Conservation (phyloP, 805 yeast genomes). For the Cyberlindnera mycetangii region DNA sequence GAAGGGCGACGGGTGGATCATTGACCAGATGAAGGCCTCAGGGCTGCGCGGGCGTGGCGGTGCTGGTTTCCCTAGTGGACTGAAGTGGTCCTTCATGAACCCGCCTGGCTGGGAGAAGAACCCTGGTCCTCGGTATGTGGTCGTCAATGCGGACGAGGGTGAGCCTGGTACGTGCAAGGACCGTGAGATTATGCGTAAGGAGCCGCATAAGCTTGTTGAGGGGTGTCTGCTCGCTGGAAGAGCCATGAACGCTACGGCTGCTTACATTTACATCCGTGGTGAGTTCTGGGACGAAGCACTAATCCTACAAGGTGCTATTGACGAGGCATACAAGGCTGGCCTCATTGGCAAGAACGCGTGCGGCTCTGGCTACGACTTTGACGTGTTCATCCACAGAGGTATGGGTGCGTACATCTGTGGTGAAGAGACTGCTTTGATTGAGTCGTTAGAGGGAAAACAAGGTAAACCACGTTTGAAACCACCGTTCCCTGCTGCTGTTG, state of each 20-base stretch:
- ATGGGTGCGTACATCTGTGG: constrained; percentile 94
- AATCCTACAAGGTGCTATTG: constrained; percentile 73
- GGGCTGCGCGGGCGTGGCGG: constrained; percentile 93
- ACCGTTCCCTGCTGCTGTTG: constrained; percentile 94
- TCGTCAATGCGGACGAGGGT: constrained; percentile 92
- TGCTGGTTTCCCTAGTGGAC: constrained; percentile 90
- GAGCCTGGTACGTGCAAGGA: constrained; percentile 95
- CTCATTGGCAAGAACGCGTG: constrained; percentile 81
- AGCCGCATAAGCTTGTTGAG: constrained; percentile 87
- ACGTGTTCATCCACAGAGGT: constrained; percentile 83
- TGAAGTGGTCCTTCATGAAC: constrained; percentile 92
- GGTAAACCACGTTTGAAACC: constrained; percentile 94
- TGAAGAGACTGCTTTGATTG: constrained; percentile 88
- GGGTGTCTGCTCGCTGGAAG: constrained; percentile 90
- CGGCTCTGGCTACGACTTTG: constrained; percentile 83
- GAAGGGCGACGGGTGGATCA: constrained; percentile 88
- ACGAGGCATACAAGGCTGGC: constrained; percentile 83
- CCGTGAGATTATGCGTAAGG: constrained; percentile 86
- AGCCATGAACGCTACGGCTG: constrained; percentile 92
- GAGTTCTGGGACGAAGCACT: constrained; percentile 84
- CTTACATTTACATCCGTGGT: constrained; percentile 87
- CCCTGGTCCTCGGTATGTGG: constrained; percentile 83
- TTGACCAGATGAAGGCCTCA: constrained; percentile 79
- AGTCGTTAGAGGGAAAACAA: constrained; percentile 87
- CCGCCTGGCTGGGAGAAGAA: constrained; percentile 96